These are phyloP conservation scores for Daedalea quercina DNA, from an alignment of 768 basidiomycete species.

Conservation along the genomic window DNA sequence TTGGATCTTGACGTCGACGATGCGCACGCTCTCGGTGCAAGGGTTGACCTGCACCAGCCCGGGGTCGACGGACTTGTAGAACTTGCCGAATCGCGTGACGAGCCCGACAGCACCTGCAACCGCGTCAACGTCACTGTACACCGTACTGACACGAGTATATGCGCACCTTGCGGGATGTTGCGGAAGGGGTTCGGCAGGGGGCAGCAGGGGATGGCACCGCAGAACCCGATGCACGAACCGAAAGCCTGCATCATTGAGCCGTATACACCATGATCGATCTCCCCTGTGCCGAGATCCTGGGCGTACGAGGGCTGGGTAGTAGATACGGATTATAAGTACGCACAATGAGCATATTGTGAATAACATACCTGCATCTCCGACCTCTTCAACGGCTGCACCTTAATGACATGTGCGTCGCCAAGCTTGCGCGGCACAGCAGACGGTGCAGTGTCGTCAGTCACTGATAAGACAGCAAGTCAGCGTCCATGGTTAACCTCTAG, in stretches of 20 bases:
- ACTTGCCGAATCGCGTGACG: slow-evolving; percentile 89
- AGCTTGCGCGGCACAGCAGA: background rate
- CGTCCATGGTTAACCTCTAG: background rate
- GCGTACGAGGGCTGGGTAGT: slow-evolving; percentile 77
- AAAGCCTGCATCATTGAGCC: slow-evolving; percentile 73
- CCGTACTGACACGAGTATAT: slow-evolving; percentile 7
- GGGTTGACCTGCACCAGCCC: slow-evolving; percentile 91
- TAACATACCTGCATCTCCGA: slow-evolving; percentile 77
- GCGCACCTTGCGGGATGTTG: slow-evolving; percentile 75
- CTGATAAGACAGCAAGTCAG: slow-evolving; percentile 30
- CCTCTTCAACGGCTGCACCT: slow-evolving; percentile 79
- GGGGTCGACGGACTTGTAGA: slow-evolving; percentile 94
- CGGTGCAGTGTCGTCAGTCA: slow-evolving; percentile 48
- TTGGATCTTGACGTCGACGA: slow-evolving; percentile 95
- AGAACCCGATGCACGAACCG: slow-evolving; percentile 58
- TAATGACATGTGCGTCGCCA: slow-evolving; percentile 43
- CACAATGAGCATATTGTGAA: background rate
- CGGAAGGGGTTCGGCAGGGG: slow-evolving; percentile 82
- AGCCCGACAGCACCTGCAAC: slow-evolving; percentile 77
- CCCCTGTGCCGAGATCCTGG: slow-evolving; percentile 74
- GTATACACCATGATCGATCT: slow-evolving; percentile 77
- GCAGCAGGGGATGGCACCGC: slow-evolving; percentile 78
- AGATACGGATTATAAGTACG: background rate
- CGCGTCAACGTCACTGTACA: background rate
- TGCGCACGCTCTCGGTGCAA: slow-evolving; percentile 80